phyloP scores from a whole-genome alignment of 257 asterid genomes.

The Plantago major region DNA sequence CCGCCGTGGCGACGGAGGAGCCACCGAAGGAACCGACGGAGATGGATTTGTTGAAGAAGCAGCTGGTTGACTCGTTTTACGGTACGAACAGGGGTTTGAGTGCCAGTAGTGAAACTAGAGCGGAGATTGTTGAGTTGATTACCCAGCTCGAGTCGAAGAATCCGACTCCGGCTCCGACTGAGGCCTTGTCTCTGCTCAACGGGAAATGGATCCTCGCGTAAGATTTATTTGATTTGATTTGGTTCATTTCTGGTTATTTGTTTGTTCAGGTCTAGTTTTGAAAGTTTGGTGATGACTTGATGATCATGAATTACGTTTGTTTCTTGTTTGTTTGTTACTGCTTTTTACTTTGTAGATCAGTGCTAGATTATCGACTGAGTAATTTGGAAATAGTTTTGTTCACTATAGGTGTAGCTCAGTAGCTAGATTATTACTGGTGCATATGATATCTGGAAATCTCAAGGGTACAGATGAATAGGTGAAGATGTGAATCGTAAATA shows the following conservation, averaged over 20 bases:
- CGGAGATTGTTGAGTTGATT: constrained; percentile 84
- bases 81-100: constrained; percentile 76
- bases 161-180: constrained; percentile 85
- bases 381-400: too few relatives aligned
- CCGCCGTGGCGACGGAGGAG: constrained; percentile 42
- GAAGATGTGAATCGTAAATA: too few relatives aligned
- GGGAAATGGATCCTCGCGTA: constrained; percentile 97
- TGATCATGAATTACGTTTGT: too few relatives aligned
- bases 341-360: too few relatives aligned
- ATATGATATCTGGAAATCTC: too few relatives aligned
- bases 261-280: not conserved
- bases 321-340: too few relatives aligned
- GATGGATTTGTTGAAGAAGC: constrained; percentile 53
- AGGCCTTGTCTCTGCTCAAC: constrained; percentile 73
- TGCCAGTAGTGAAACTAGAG: constrained; percentile 78
- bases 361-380: too few relatives aligned
- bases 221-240: constrained; percentile 9
- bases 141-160: constrained; percentile 72
- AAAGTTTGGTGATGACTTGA: too few relatives aligned
- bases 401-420: too few relatives aligned
- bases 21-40: constrained; percentile 37
- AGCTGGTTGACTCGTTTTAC: constrained; percentile 59
- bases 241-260: not conserved
- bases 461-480: too few relatives aligned
- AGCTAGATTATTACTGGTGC: too few relatives aligned